These are phyloP conservation scores for Cryptococcus sp. DNA, from an alignment of 1,284 basidiomycete species.

Conservation along the genomic window DNA sequence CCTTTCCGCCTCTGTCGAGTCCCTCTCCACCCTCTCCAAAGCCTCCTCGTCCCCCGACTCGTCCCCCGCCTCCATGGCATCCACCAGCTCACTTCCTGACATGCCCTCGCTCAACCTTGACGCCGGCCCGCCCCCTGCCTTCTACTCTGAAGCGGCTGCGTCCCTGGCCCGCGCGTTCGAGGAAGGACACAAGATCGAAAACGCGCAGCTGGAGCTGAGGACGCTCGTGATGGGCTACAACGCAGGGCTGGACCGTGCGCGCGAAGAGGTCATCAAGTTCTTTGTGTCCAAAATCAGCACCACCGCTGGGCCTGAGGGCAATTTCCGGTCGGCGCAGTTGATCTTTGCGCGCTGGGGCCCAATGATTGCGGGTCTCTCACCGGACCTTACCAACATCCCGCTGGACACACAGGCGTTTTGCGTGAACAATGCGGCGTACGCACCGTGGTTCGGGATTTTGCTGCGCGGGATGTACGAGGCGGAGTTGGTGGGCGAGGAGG, in stretches of 20 bases:
- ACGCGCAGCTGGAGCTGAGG: conserved; percentile 46
- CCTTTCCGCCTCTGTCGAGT: conserved; percentile 29
- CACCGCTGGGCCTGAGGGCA: conserved; percentile 22
- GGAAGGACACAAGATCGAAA: conserved; percentile 46
- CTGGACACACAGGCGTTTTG: conserved; percentile 30
- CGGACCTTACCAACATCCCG: conserved; percentile 33
- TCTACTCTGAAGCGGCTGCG: conserved; percentile 39
- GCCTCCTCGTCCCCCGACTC: conserved; percentile 39
- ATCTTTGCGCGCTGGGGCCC: conserved; percentile 45
- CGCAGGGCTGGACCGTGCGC: conserved; percentile 45
- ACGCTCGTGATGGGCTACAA: conserved; percentile 49
- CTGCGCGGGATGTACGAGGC: conserved; percentile 48
- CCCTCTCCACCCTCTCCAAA: conserved; percentile 46
- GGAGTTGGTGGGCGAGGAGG: conserved; percentile 47
- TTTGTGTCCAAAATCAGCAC: conserved; percentile 38
- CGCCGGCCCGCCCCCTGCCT: conserved; percentile 33
- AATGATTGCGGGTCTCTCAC: conserved; percentile 29
- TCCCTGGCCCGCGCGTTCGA: conserved; percentile 47
- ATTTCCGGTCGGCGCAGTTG: conserved; percentile 24
- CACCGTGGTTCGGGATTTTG: conserved; percentile 44
- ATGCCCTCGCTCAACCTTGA: conserved; percentile 26
- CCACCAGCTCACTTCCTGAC: conserved; percentile 27
- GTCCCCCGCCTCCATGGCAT: conserved; percentile 26
- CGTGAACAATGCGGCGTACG: conserved; percentile 22
- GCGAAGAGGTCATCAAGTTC: conserved; percentile 46